Evolutionary conservation across 139 green algal genomes (phyloP).

Genomic region (Chlamydomonas sp.): DNA sequence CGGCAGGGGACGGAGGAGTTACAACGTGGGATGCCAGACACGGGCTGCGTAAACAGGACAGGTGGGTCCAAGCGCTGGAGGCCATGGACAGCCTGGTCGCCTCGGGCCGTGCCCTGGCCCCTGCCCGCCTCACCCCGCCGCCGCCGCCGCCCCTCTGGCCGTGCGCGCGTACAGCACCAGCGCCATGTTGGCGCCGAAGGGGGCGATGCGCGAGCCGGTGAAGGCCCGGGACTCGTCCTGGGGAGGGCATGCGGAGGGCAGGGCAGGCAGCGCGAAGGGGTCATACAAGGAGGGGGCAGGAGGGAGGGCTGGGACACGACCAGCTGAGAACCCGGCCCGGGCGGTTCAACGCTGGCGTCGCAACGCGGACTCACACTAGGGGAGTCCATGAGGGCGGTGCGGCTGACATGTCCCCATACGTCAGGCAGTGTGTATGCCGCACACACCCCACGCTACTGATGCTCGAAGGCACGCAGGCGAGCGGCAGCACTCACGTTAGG

Average conservation of each 20-base stretch:
- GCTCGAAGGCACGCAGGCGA: no score
- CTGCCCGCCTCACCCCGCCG: not conserved
- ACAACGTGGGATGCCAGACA: not conserved
- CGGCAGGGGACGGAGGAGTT: not conserved
- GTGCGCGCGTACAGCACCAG: constrained; percentile 55
- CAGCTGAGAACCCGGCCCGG: no score
- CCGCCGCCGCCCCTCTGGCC: not conserved
- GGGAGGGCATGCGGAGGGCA: no score
- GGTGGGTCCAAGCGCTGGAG: not conserved
- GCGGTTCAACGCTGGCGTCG: no score
- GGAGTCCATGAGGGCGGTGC: no score
- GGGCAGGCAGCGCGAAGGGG: no score
- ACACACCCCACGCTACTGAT: no score
- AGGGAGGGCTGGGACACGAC: no score
- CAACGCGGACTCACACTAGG: no score
- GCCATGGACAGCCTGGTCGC: not conserved
- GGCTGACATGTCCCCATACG: no score
- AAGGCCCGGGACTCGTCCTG: constrained; percentile 41
- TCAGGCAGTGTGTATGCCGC: no score
- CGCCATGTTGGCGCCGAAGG: constrained; percentile 54
- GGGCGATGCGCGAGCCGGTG: constrained; percentile 49
- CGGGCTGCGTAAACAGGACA: not conserved
- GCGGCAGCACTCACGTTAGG: not conserved
- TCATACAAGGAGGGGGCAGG: no score
- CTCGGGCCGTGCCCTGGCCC: not conserved